Evolutionary conservation across 768 basidiomycete genomes (phyloP).

Genomic region (Lactifluus rugatus): DNA sequence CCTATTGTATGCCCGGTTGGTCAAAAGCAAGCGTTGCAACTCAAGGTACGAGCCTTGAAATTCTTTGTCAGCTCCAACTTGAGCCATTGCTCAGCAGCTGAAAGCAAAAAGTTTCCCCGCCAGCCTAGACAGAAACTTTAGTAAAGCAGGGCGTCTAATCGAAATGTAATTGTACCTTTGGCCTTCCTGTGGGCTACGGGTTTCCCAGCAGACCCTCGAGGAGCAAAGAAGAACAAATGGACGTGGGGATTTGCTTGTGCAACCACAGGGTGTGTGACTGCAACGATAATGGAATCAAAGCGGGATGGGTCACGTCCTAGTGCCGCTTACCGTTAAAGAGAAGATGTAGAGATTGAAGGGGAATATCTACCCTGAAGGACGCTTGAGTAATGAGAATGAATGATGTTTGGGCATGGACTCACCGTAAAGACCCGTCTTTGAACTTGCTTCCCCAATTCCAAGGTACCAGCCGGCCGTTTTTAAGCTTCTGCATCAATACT

Average conservation of each 20-base stretch:
- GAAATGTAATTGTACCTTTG: slow-evolving; percentile 45
- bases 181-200: slow-evolving; percentile 93
- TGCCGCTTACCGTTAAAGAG: slow-evolving; percentile 65
- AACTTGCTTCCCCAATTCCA: slow-evolving; percentile 95
- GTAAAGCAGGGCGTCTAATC: not conserved
- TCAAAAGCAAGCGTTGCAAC: slow-evolving; percentile 2
- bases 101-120: slow-evolving; percentile 90
- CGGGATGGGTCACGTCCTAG: not conserved
- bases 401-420: slow-evolving; percentile 11
- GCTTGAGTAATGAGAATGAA: not conserved
- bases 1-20: slow-evolving; percentile 27
- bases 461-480: slow-evolving; percentile 68
- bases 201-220: slow-evolving; percentile 78
- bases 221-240: slow-evolving; percentile 92
- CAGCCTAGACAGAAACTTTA: slow-evolving; percentile 46
- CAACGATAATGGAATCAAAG: not conserved
- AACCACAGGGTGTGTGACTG: slow-evolving; percentile 88
- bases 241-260: slow-evolving; percentile 91
- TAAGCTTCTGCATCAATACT: slow-evolving; percentile 86
- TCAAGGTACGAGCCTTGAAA: slow-evolving; percentile 50
- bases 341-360: slow-evolving; percentile 77
- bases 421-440: slow-evolving; percentile 88
- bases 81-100: slow-evolving; percentile 88
- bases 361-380: slow-evolving; percentile 76
- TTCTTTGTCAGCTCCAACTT: slow-evolving; percentile 96